Percentiles rank a stretch among this genome's conserved stretches.
These are phyloP conservation scores for Gossypium aridum DNA, from an alignment of 441 rosid genomes.

Conservation along the genomic window DNA sequence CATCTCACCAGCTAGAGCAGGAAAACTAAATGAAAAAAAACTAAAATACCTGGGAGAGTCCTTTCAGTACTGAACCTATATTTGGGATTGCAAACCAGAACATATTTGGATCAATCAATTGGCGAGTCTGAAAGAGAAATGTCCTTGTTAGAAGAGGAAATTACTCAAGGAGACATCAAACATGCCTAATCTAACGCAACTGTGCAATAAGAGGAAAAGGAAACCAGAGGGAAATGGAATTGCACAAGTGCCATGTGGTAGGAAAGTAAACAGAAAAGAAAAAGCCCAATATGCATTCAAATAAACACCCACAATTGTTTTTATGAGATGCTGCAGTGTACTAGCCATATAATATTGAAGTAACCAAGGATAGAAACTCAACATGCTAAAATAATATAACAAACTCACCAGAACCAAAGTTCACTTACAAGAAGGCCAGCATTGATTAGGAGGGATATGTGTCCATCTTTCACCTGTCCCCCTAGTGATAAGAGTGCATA, in stretches of 20 bases:
- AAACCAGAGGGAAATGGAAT: neutral
- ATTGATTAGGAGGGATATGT: conserved; percentile 66
- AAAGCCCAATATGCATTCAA: neutral
- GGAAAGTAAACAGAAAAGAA: neutral
- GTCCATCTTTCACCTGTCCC: conserved; percentile 71
- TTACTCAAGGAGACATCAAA: neutral
- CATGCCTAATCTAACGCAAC: neutral
- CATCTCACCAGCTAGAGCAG: neutral
- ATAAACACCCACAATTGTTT: neutral
- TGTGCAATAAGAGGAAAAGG: neutral
- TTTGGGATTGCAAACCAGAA: conserved; percentile 92
- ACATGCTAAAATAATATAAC: conserved; percentile 1
- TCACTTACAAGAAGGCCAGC: conserved; percentile 84
- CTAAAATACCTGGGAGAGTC: conserved; percentile 62
- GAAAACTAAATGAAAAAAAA: neutral
- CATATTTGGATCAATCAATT: conserved; percentile 76
- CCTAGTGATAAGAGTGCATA: conserved; percentile 64
- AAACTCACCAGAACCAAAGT: conserved; percentile 5
- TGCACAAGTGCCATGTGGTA: neutral
- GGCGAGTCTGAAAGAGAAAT: conserved; percentile 58
- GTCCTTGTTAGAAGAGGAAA: conserved; percentile 12
- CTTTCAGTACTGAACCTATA: conserved; percentile 77
- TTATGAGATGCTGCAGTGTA: neutral
- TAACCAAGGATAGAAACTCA: neutral
- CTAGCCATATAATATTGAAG: neutral